A percentile compares a stretch with the other conserved stretches of the same genome.
Evolutionary conservation across 352 stramenopile genomes (phyloP).

Genomic region (Globisporangium echinulatum): DNA sequence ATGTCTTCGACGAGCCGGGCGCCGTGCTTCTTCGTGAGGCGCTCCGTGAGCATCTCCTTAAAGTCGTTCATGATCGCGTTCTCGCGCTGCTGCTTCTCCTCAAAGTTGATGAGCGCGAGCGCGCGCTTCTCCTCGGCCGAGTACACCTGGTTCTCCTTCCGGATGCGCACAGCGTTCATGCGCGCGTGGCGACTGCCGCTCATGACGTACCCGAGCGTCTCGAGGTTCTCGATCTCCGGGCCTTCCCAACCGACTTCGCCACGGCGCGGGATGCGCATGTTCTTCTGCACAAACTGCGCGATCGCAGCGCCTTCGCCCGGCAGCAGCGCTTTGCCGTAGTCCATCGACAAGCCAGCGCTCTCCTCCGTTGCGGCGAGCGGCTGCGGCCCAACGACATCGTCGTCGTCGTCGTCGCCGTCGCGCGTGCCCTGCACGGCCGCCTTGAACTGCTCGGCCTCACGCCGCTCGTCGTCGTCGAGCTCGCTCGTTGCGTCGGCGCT

Average conservation of each 20-base stretch:
- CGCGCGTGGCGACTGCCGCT: conserved; percentile 94
- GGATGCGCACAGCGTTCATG: conserved; percentile 99
- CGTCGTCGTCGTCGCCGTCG: conserved; percentile 58
- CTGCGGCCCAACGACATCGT: conserved; percentile 87
- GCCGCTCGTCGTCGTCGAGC: conserved; percentile 49
- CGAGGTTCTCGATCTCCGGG: conserved; percentile 95
- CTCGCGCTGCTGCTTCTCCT: conserved; percentile 99
- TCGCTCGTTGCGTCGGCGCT: conserved; percentile 17
- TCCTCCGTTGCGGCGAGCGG: conserved; percentile 45
- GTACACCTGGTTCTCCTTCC: conserved; percentile 99
- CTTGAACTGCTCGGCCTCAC: conserved; percentile 87
- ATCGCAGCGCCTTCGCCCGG: conserved; percentile 94
- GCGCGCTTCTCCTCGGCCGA: conserved; percentile 97
- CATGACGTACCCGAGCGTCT: conserved; percentile 96
- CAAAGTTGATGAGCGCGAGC: conserved; percentile 97
- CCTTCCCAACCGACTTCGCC: conserved; percentile 96
- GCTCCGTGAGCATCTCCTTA: conserved; percentile 88
- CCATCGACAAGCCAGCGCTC: conserved; percentile 38
- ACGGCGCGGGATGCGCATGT: conserved; percentile 97
- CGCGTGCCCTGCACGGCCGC: conserved; percentile 67
- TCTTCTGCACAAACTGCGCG: conserved; percentile 98
- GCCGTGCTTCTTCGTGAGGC: conserved; percentile 86
- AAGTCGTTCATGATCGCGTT: conserved; percentile 97
- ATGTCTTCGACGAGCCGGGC: conserved; percentile 82
- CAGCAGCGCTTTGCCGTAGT: conserved; percentile 92